These are phyloP conservation scores for Saccharomycopsis synnaedendra DNA, from an alignment of 805 yeast species.

Conservation along the genomic window DNA sequence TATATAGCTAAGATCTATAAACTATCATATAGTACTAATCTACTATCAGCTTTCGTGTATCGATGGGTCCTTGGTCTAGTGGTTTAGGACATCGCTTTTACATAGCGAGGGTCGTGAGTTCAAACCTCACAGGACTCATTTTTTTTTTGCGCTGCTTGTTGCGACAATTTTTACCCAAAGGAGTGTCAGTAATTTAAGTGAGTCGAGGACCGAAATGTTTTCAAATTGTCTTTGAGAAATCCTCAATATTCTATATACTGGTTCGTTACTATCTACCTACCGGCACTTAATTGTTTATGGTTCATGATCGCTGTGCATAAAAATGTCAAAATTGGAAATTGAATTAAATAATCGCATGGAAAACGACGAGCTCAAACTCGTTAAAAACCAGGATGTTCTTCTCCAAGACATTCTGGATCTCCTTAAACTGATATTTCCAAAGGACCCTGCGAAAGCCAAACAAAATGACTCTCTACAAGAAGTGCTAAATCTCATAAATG, in stretches of 20 bases:
- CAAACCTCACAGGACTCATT: slow-evolving; percentile 15
- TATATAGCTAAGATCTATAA: too few relatives aligned
- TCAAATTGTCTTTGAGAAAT: too few relatives aligned
- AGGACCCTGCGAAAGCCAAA: not conserved
- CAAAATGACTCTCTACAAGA: not conserved
- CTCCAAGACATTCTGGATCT: slow-evolving; percentile 13
- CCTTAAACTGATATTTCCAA: too few relatives aligned
- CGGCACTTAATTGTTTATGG: too few relatives aligned
- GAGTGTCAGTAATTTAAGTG: not conserved
- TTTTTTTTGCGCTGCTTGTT: not conserved
- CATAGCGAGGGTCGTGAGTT: slow-evolving; percentile 16
- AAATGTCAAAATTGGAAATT: not conserved
- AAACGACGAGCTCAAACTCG: slow-evolving; percentile 22
- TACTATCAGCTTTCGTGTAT: too few relatives aligned
- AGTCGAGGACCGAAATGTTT: too few relatives aligned
- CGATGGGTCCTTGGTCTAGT: slow-evolving; percentile 13
- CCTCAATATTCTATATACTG: too few relatives aligned
- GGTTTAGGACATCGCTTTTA: slow-evolving; percentile 15
- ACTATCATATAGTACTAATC: too few relatives aligned
- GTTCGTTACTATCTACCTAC: too few relatives aligned
- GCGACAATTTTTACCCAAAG: not conserved
- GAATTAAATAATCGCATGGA: slow-evolving; percentile 19
- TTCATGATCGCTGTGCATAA: too few relatives aligned
- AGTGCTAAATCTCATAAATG: slow-evolving; percentile 25
- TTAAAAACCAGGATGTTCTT: slow-evolving; percentile 21